A percentile compares a stretch with the other conserved stretches of the same genome.
Evolutionary conservation across 2,329 filamentous ascomycete species (phyloP).

Genomic region (Verticillium isaacii): DNA sequence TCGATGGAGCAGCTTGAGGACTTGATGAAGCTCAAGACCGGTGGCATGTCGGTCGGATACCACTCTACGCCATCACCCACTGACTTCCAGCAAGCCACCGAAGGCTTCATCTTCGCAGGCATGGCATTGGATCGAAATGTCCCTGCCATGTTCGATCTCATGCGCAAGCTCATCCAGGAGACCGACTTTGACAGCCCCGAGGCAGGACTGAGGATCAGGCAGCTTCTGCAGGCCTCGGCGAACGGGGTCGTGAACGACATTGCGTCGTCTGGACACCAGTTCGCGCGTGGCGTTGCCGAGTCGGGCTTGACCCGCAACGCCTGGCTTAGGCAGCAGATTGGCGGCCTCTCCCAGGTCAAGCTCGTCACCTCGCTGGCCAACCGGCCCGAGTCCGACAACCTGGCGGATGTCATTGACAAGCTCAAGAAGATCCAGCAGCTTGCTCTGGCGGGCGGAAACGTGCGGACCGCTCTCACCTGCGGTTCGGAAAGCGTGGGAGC

Average conservation of each 20-base stretch:
- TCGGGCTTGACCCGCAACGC: constrained; percentile 70
- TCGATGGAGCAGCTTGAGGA: constrained; percentile 95
- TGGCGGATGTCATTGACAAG: constrained; percentile 73
- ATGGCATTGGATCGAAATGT: constrained; percentile 89
- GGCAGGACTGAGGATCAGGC: constrained; percentile 75
- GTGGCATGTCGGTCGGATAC: constrained; percentile 80
- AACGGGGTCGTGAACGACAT: constrained; percentile 90
- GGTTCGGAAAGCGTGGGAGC: constrained; percentile 64
- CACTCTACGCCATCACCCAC: constrained; percentile 75
- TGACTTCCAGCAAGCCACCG: constrained; percentile 64
- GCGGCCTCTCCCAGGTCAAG: constrained; percentile 85
- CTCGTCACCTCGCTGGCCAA: constrained; percentile 75
- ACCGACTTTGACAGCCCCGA: constrained; percentile 85
- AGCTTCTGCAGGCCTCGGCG: constrained; percentile 80
- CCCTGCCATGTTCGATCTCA: constrained; percentile 81
- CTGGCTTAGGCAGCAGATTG: constrained; percentile 76
- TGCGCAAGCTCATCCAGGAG: constrained; percentile 75
- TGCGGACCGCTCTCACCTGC: constrained; percentile 84
- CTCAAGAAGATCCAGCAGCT: constrained; percentile 81
- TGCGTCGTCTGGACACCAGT: constrained; percentile 84
- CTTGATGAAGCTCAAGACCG: constrained; percentile 91
- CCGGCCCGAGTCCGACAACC: constrained; percentile 61
- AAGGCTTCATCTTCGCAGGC: constrained; percentile 80
- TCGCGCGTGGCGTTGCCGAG: constrained; percentile 78
- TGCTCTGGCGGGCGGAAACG: constrained; percentile 62